Base-by-base conservation (phyloP, 805 yeast species). In the Candida fluviatilis region DNA sequence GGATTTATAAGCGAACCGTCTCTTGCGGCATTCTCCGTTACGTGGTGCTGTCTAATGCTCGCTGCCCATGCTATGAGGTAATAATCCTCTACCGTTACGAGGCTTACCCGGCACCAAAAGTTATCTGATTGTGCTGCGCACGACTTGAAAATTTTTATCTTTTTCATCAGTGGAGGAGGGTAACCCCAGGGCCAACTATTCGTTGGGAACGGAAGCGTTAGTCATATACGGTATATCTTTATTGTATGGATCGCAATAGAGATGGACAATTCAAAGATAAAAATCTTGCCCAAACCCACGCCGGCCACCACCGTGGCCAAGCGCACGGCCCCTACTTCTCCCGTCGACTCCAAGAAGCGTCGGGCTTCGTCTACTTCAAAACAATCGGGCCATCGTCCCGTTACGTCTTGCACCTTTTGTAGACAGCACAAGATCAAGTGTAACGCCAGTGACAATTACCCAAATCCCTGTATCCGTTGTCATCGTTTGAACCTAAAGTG, bases 361-460 rank as follows among this genome's bases (percentile, higher is more conserved):
- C 41, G 21, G n/a, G 32, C 38, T 10, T 35, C 46, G 28, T 39
- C 24, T 37, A 29, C 16, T 11, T 30, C 54, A 32, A 62, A 60
- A 43, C 64, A 58, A 39, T 57, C 69, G 1, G 69, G 69, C 13
- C 91, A 85, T 52, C 65, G 96, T 39, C 96, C 96, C 0, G 95
- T 89, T 1, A 87, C 95, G 0, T 84, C 95, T 3, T 90, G 97
- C 56, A 86, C 96, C 0, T 93, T 88, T 57, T 90, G 97, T 55
- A 77, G 97, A 36, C 96, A 90, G 56, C 96, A 89, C 58, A 90
- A 90, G 60, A 88, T 90, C 58, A 84, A 84, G 55, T 90, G 97
- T 62, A 87, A 90, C 55, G 97, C 97, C 1, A 76, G 87, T 2
- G 90, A 84, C 16, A 78, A 82, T 45, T 84, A 75, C 48, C 96